Conservation (phyloP, 208 protist genomes). For the Trypanosoma cruzi region DNA sequence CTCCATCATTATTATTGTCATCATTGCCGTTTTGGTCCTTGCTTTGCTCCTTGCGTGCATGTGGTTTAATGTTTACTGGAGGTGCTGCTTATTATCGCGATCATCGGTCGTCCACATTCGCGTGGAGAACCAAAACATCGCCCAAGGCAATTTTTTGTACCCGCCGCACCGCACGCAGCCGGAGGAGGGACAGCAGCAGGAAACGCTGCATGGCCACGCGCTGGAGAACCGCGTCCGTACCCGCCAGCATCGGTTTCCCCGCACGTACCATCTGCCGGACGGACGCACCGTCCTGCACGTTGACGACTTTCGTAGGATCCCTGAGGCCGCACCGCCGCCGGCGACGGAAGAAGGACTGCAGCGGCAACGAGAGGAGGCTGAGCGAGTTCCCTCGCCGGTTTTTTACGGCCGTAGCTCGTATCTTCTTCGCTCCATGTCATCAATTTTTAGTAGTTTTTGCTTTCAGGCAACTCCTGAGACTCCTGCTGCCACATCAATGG, state of each 20-base stretch:
- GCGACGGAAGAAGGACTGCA: slow-evolving; percentile 36
- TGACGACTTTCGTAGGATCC: slow-evolving; percentile 34
- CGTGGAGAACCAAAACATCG: not conserved
- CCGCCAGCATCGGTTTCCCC: not conserved
- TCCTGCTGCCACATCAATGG: not conserved
- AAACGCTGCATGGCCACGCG: slow-evolving; percentile 27
- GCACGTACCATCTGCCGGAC: slow-evolving; percentile 27
- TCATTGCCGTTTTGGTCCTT: slow-evolving; percentile 18
- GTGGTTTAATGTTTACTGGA: not conserved
- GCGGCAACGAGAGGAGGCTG: slow-evolving; percentile 31
- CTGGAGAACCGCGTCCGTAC: slow-evolving; percentile 54
- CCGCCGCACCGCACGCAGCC: not conserved
- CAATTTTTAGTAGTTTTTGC: not conserved
- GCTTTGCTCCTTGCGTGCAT: not conserved
- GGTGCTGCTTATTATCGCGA: not conserved
- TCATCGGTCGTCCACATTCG: not conserved
- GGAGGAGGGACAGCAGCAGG: not conserved
- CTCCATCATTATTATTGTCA: slow-evolving; percentile 31
- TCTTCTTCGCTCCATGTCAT: not conserved
- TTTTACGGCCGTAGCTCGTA: slow-evolving; percentile 45
- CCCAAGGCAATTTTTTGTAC: too few relatives aligned
- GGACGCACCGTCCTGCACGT: slow-evolving; percentile 32
- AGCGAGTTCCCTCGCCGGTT: slow-evolving; percentile 48
- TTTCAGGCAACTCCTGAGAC: not conserved
- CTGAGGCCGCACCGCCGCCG: slow-evolving; percentile 52